These are phyloP conservation scores for Xerocomus spinulosus DNA, from an alignment of 768 basidiomycete genomes.

Conservation along the genomic window DNA sequence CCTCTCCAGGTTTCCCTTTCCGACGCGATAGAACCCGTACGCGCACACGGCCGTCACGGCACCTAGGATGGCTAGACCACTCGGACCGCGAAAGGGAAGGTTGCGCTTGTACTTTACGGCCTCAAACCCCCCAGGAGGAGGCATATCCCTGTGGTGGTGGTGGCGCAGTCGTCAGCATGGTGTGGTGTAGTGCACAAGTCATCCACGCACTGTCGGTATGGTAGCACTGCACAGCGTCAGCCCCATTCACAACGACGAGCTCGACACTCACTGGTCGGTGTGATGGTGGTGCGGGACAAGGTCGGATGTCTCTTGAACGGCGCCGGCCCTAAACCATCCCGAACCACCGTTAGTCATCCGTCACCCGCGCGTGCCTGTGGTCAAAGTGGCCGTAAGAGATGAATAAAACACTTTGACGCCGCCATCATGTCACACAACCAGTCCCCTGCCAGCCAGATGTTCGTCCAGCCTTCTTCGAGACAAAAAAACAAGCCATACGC, in stretches of 20 bases:
- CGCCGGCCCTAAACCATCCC: slow-evolving; percentile 28
- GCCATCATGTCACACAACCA: slow-evolving; percentile 66
- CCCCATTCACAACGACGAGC: too few relatives aligned
- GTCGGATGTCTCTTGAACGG: slow-evolving; percentile 1
- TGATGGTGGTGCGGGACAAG: background rate
- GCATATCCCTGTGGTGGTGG: slow-evolving; percentile 74
- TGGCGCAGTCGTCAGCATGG: slow-evolving; percentile 5
- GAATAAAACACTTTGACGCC: too few relatives aligned
- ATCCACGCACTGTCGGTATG: slow-evolving; percentile 26
- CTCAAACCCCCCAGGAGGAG: slow-evolving; percentile 90
- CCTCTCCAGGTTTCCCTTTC: slow-evolving; percentile 87
- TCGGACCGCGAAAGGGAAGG: slow-evolving; percentile 83
- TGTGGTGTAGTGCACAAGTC: slow-evolving; percentile 8
- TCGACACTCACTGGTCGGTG: slow-evolving; percentile 18
- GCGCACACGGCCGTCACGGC: slow-evolving; percentile 83
- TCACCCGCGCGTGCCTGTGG: too few relatives aligned
- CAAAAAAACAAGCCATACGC: slow-evolving; percentile 48
- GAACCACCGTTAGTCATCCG: background rate
- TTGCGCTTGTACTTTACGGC: slow-evolving; percentile 93
- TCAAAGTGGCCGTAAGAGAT: too few relatives aligned
- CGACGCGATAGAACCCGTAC: slow-evolving; percentile 89
- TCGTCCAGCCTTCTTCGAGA: slow-evolving; percentile 30
- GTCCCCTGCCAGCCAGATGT: slow-evolving; percentile 44
- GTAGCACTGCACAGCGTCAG: too few relatives aligned
- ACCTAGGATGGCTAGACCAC: slow-evolving; percentile 79